Base-by-base conservation (phyloP, 2,329 filamentous ascomycete genomes). In the Fusarium graminum region DNA sequence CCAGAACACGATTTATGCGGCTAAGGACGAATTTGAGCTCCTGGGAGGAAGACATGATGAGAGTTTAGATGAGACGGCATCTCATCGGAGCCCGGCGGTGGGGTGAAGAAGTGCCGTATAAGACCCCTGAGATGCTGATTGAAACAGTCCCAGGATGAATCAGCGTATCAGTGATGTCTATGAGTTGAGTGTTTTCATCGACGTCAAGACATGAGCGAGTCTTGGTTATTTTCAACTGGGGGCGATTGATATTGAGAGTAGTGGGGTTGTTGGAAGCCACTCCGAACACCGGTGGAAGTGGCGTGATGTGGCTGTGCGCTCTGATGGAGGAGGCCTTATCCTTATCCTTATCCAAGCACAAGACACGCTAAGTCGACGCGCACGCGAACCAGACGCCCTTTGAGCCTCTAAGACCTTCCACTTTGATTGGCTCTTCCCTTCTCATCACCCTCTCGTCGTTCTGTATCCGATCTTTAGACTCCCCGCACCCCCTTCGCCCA, bases 21-120 rank as follows among this genome's bases (percentile, higher is more conserved):
- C 52, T 72, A 67, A 76, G 63, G 49, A 70, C 73, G 57, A 72
- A 67, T 60, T 74, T 69, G 54, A 75, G 61, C 56, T 76, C 72
- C 66, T 72, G 70, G 57, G 65, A 63, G 59, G 72, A 68, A 41
- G 74, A 62, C 74, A 76, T 76, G 53, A 49, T 72, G 56, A 61
- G 51, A 30, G 50, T 70, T 54, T 50, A 57, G 55, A 56, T 71
- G 53, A 67, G 59, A 46, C 67, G 62, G 69, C 71, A 73, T 73
- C 57, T 70, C 71, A 73, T 70, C 67, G 53, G 57, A 63, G 65
- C 65, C 67, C 60, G 56, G 59, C 60, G 54, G 52, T 57, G 65
- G 56, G 59, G 65, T 44, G 46, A 59, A 38, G 22, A 47, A 53
- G 29, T 62, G 54, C 58, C 59, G 52, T 53, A 25, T 30, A 34